phyloP scores from a whole-genome alignment of 345 rosid species.

The Dimocarpus longan region DNA sequence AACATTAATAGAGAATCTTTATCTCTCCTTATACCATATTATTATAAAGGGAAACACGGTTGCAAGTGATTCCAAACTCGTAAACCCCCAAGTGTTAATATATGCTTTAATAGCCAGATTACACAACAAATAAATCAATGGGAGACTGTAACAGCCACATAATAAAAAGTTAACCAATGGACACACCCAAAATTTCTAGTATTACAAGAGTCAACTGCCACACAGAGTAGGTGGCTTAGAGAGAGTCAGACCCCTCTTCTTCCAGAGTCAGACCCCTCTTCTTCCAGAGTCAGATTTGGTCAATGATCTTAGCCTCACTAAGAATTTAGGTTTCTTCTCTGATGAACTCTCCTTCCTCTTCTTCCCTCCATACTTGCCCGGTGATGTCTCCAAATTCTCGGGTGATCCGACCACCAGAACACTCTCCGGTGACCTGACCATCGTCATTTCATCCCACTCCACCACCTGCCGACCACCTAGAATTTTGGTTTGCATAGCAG shows the following conservation, averaged over 20 bases:
- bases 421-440: constrained; percentile 45
- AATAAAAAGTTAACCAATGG: no score
- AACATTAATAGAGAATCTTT: no score
- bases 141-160: no score
- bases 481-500: constrained; percentile 38
- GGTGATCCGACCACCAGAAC: constrained; percentile 36
- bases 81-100: no score
- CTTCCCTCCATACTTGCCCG: constrained; percentile 31
- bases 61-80: no score
- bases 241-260: constrained; percentile 25
- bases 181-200: no score
- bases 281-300: constrained; percentile 47
- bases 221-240: background rate
- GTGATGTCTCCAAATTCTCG: constrained; percentile 43
- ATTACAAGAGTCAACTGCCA: background rate
- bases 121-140: no score
- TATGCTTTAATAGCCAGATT: no score
- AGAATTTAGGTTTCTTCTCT: constrained; percentile 38
- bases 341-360: constrained; percentile 22
- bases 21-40: no score
- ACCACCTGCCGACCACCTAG: constrained; percentile 23
- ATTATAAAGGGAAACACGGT: no score
- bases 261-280: constrained; percentile 39
- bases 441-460: constrained; percentile 33
- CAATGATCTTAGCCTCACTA: constrained; percentile 44